A percentile compares a stretch with the other conserved stretches of the same genome.
phyloP scores from a whole-genome alignment of 495 filamentous ascomycete species.

The Xylaria flabelliformis region DNA sequence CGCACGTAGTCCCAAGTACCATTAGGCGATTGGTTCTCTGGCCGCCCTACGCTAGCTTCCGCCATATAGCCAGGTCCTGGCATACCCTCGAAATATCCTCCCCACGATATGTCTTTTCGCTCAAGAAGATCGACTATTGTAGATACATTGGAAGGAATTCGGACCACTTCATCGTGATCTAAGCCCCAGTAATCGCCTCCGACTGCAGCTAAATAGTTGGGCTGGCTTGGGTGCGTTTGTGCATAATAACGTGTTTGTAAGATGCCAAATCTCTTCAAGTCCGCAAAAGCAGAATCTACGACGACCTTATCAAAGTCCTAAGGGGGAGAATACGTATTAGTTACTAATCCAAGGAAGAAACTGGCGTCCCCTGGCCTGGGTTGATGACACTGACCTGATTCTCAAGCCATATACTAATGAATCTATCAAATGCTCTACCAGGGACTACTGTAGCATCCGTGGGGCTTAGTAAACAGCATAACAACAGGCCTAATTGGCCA shows the following conservation, averaged over 20 bases:
- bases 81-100: constrained; percentile 69
- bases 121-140: constrained; percentile 73
- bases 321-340: neutral
- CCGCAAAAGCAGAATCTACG: constrained; percentile 56
- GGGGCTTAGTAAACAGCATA: neutral
- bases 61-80: constrained; percentile 73
- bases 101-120: constrained; percentile 66
- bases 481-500: neutral
- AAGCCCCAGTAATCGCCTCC: constrained; percentile 73
- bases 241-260: constrained; percentile 66
- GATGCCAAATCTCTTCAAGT: constrained; percentile 67
- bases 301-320: constrained; percentile 64
- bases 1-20: constrained; percentile 68
- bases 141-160: constrained; percentile 68
- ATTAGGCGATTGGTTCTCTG: constrained; percentile 49
- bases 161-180: constrained; percentile 66
- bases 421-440: constrained; percentile 68
- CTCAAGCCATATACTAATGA: constrained; percentile 75
- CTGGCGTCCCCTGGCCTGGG: neutral
- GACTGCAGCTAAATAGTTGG: constrained; percentile 67
- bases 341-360: neutral
- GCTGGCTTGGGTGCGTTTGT: constrained; percentile 65
- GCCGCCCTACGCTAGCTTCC: constrained; percentile 49
- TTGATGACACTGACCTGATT: constrained; percentile 54
- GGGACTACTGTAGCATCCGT: constrained; percentile 42